Base-by-base conservation (phyloP, 768 basidiomycete genomes). In the Trametopsis cervina region DNA sequence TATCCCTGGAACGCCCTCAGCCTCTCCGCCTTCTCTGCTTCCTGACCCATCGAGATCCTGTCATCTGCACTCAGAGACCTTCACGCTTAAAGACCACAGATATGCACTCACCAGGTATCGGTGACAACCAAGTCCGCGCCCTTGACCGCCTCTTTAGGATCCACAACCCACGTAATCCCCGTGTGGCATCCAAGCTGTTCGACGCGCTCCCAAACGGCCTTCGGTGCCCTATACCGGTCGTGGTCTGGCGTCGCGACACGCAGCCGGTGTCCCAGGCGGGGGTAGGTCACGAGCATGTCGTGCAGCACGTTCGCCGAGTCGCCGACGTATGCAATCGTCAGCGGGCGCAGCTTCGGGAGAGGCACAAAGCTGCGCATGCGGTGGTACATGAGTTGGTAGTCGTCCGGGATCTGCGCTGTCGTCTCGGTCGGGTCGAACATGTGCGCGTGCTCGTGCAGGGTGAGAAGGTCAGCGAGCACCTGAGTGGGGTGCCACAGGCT, bases 11-110 rank as follows among this genome's bases (percentile, higher is more conserved):
- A 99, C 50, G 90, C 95, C 42, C 78, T 70, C 37, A 95, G 64
- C 13, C 95, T 82, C 56, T 90, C 81, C 25, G 72, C 88, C 54
- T 93, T 91, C 65, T 98, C 93, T 1, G 83, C 86, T 66, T 98
- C 96, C 66, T 96, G 92, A 15, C 96, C 96, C 96, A 99, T 98
- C 2, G 95, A 97, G 54, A 98, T 92, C 93, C 91, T 94, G 58
- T 12, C 29, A 33, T 15, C 7, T 33, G 29, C 15, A 7, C 29
- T 33, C 29, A 33, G 29, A 7, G 9, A 33, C 29, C 15, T 7
- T 7, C 29, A 33, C 15, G 29, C 2, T 33, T 26, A 18, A 13
- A 37, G 38, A 40, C 4, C 42, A 43, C 18, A 5, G 24, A 44
- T 11, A 37, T 9, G 9, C 40, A 62, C 74, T 49, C 51, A 90